Percentiles rank a stretch among this genome's conserved stretches.
These are phyloP conservation scores for Ustilago esculenta DNA, from an alignment of 1,284 basidiomycete species.

Conservation along the genomic window DNA sequence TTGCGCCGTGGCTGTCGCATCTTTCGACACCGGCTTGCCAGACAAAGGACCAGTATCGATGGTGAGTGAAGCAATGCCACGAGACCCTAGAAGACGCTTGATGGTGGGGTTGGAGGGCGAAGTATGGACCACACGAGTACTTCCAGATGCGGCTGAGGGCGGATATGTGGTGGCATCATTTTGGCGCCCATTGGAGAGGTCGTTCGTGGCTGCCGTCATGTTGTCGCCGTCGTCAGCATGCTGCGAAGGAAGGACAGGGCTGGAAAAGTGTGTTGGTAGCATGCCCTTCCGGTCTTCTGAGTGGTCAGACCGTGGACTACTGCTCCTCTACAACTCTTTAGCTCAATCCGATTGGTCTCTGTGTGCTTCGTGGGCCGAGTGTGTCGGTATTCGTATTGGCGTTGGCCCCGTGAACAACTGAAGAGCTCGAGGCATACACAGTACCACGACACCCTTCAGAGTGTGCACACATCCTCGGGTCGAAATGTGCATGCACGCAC, in stretches of 20 bases:
- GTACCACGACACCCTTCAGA: background rate
- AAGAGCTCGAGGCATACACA: too few relatives aligned
- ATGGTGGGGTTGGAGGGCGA: constrained; percentile 11
- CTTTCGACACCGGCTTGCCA: background rate
- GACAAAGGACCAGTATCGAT: constrained; percentile 41
- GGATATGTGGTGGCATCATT: constrained; percentile 21
- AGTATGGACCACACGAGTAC: background rate
- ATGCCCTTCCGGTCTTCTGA: constrained; percentile 24
- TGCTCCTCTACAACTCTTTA: too few relatives aligned
- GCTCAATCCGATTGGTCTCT: too few relatives aligned
- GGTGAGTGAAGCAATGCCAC: constrained; percentile 43
- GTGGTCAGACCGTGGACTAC: background rate
- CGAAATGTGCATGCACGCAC: constrained; percentile 5
- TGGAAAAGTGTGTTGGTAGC: constrained; percentile 45
- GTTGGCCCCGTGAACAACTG: too few relatives aligned
- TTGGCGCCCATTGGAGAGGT: background rate
- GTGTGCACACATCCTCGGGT: background rate
- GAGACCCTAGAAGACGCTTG: constrained; percentile 21
- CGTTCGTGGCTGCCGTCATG: constrained; percentile 12
- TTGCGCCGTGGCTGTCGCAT: background rate
- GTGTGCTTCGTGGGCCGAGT: too few relatives aligned
- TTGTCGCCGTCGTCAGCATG: constrained; percentile 15
- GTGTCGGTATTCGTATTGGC: too few relatives aligned
- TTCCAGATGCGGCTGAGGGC: background rate
- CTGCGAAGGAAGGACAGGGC: constrained; percentile 19